Conservation (phyloP, 352 stramenopile genomes). For the Globisporangium irregulare region DNA sequence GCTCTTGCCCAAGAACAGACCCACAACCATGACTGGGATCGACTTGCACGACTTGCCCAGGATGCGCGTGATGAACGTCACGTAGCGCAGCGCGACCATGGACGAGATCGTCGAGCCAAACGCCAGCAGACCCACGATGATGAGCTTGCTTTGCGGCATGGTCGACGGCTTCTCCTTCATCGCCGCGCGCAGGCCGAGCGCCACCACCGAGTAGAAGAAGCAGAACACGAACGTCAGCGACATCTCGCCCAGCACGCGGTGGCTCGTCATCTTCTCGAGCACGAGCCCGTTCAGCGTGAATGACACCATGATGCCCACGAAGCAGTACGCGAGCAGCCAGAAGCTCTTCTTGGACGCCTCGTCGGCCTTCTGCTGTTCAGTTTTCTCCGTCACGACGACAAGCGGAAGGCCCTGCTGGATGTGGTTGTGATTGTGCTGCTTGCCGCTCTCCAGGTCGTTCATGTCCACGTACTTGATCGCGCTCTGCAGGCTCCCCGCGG, state of each 20-base stretch:
- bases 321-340: conserved; percentile 74
- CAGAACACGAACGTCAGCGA: conserved; percentile 86
- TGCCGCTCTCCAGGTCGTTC: conserved; percentile 26
- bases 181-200: conserved; percentile 49
- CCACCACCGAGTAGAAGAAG: conserved; percentile 68
- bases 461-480: conserved; percentile 32
- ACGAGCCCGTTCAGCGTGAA: conserved; percentile 82
- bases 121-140: conserved; percentile 58
- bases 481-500: conserved; percentile 16
- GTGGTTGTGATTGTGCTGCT: conserved; percentile 6
- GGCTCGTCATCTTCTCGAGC: conserved; percentile 83
- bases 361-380: conserved; percentile 7
- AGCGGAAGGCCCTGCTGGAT: conserved; percentile 8
- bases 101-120: conserved; percentile 82
- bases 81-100: conserved; percentile 80
- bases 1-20: conserved; percentile 68
- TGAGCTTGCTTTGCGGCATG: conserved; percentile 68
- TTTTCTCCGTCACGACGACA: conserved; percentile 8
- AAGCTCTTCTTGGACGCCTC: conserved; percentile 36
- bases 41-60: conserved; percentile 88
- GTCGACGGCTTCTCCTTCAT: conserved; percentile 69
- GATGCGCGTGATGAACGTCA: conserved; percentile 85
- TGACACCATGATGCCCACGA: conserved; percentile 78
- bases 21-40: conserved; percentile 84
- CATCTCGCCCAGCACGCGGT: conserved; percentile 75